These are phyloP conservation scores for Tricholoma terreum DNA, from an alignment of 768 basidiomycete genomes.

Conservation along the genomic window DNA sequence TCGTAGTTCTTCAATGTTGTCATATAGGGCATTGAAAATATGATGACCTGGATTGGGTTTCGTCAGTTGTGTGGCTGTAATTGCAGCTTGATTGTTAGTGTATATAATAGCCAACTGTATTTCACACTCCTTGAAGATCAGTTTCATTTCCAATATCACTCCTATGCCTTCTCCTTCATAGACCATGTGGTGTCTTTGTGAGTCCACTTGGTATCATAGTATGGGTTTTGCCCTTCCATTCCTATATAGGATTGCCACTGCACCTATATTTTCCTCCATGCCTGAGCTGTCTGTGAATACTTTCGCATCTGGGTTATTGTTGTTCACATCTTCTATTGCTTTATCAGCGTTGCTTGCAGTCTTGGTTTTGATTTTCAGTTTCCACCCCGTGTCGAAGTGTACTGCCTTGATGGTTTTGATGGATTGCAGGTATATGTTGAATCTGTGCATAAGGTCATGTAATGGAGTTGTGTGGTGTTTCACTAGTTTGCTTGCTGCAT, in stretches of 20 bases:
- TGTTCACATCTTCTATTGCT: too few species aligned
- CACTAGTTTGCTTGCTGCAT: too few species aligned
- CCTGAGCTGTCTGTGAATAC: not conserved
- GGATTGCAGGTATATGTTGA: not conserved
- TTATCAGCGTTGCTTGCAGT: too few species aligned
- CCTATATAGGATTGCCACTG: slow-evolving; percentile 16
- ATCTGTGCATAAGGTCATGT: too few species aligned
- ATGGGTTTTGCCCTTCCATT: not conserved
- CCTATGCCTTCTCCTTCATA: too few species aligned
- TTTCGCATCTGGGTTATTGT: too few species aligned
- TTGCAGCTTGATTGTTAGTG: slow-evolving; percentile 21
- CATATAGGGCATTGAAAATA: slow-evolving; percentile 7
- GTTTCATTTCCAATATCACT: slow-evolving; percentile 10
- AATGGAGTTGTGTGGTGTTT: too few species aligned
- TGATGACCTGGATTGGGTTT: slow-evolving; percentile 1
- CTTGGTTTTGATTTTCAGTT: too few species aligned
- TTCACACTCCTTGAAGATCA: slow-evolving; percentile 1
- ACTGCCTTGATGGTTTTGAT: slow-evolving; percentile 9
- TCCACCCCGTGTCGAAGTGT: too few species aligned
- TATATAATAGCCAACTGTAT: not conserved
- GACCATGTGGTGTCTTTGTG: slow-evolving; percentile 8
- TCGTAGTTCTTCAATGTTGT: not conserved
- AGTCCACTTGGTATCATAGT: slow-evolving; percentile 6
- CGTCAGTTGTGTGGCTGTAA: too few species aligned
- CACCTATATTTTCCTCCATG: slow-evolving; percentile 14